Conservation (phyloP, 2,329 filamentous ascomycete species). For the Dactylellina sp. region DNA sequence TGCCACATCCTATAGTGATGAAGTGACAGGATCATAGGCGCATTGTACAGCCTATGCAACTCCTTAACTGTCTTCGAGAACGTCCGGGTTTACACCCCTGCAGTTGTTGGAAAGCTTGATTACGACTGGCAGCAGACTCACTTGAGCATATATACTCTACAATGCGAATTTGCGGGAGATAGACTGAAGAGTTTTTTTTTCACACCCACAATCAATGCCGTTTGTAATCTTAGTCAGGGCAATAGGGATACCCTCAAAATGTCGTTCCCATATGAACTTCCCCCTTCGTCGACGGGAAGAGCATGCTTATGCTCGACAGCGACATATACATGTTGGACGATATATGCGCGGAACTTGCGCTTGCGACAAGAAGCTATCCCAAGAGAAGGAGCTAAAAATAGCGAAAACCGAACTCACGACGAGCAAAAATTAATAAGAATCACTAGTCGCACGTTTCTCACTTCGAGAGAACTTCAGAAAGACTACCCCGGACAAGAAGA, state of each 20-base stretch:
- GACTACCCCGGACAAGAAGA: slow-evolving; percentile 3
- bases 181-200: too few species aligned
- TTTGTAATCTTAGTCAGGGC: slow-evolving; percentile 11
- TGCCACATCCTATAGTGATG: too few species aligned
- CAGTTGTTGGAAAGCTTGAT: slow-evolving; percentile 13
- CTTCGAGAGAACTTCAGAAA: too few species aligned
- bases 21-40: slow-evolving; percentile 31
- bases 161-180: too few species aligned
- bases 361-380: background rate
- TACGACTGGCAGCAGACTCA: slow-evolving; percentile 3
- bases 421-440: background rate
- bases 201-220: slow-evolving; percentile 26
- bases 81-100: slow-evolving; percentile 32
- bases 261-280: slow-evolving; percentile 43
- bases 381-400: background rate
- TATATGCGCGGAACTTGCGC: background rate
- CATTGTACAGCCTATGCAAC: slow-evolving; percentile 28
- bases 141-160: too few species aligned
- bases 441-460: too few species aligned
- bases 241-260: slow-evolving; percentile 20
- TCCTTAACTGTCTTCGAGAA: slow-evolving; percentile 44
- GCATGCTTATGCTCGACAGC: slow-evolving; percentile 41
- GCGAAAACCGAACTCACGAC: slow-evolving; percentile 4
- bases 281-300: slow-evolving; percentile 29
- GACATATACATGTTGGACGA: slow-evolving; percentile 50